Evolutionary conservation across 768 basidiomycete genomes (phyloP).

Genomic region (Tubosaeta brunneosetosa): DNA sequence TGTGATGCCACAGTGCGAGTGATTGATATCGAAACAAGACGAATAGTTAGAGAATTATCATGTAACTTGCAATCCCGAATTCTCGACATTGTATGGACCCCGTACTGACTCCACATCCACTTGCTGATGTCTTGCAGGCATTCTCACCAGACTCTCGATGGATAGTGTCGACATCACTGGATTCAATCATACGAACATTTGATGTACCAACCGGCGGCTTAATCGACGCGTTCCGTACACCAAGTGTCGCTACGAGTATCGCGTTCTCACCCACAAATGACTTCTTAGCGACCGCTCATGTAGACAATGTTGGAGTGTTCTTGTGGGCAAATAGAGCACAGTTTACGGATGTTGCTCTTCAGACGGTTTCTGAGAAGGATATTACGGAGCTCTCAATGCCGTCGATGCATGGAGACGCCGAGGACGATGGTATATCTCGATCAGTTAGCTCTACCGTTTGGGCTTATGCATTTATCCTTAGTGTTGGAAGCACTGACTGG

Average conservation of each 20-base stretch:
- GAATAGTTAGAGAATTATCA: constrained; percentile 82
- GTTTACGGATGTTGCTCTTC: constrained; percentile 79
- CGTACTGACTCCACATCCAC: background rate
- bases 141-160: constrained; percentile 96
- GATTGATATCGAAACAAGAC: constrained; percentile 85
- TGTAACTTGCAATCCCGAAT: constrained; percentile 77
- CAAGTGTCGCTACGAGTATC: constrained; percentile 83
- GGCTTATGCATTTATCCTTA: constrained; percentile 27
- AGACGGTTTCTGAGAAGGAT: constrained; percentile 73
- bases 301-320: constrained; percentile 90
- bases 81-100: constrained; percentile 73
- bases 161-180: constrained; percentile 84
- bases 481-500: constrained; percentile 71
- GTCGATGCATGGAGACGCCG: constrained; percentile 74
- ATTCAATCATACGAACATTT: constrained; percentile 90
- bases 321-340: constrained; percentile 99
- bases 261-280: constrained; percentile 94
- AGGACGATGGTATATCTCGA: constrained; percentile 66
- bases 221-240: constrained; percentile 87
- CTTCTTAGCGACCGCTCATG: constrained; percentile 92
- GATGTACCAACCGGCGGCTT: constrained; percentile 91
- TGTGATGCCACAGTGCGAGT: constrained; percentile 85
- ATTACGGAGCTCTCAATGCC: constrained; percentile 69
- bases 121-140: constrained; percentile 44
- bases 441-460: background rate